These are phyloP conservation scores for Zasmidium citrigriseum DNA, from an alignment of 2,329 filamentous ascomycete species.

Conservation along the genomic window DNA sequence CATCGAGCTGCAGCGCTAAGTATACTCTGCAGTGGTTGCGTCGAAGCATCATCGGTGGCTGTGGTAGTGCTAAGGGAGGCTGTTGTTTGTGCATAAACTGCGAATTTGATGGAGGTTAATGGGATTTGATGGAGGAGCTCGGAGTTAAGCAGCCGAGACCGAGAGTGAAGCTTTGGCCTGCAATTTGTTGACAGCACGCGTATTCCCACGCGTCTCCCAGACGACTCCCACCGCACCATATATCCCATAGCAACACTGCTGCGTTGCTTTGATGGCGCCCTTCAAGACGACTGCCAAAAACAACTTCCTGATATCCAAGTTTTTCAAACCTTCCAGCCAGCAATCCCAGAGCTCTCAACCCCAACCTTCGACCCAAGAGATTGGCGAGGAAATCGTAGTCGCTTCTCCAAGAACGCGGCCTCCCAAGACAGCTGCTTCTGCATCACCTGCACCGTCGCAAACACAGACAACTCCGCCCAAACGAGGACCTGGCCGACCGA, in stretches of 20 bases:
- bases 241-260: not conserved
- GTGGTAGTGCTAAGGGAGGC: no score
- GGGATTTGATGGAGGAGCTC: no score
- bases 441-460: not conserved
- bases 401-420: not conserved
- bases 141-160: no score
- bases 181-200: not conserved
- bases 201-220: not conserved
- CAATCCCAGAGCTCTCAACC: not conserved
- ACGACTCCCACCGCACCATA: not conserved
- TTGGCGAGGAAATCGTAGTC: constrained; percentile 5
- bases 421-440: not conserved
- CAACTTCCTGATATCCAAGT: constrained; percentile 54
- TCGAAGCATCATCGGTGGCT: no score
- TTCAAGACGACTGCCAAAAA: constrained; percentile 40
- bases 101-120: no score
- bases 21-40: no score
- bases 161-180: no score
- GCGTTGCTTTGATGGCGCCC: not conserved
- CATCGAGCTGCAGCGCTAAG: no score
- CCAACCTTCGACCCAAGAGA: not conserved
- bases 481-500: not conserved
- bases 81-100: no score
- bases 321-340: constrained; percentile 49
- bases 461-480: not conserved